Base-by-base conservation (phyloP, 2,329 filamentous ascomycete species). In the Didymella pinodella region DNA sequence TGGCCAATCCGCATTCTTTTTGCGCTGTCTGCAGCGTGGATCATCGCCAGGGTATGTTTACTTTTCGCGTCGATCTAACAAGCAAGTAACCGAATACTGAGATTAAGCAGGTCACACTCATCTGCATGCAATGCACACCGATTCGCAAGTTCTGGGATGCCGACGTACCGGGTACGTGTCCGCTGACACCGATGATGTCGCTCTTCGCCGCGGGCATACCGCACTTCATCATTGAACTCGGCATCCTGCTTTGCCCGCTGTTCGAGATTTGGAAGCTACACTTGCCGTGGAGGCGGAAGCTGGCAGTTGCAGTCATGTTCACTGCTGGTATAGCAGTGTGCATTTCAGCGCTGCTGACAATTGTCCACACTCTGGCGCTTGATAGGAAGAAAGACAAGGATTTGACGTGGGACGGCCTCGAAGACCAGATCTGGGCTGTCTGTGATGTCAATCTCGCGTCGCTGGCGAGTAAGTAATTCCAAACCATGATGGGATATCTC, bases 361-460 rank as follows among this genome's bases (percentile, higher is more conserved):
- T 70, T 4, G 28, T 67, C 12, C 59, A 69, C 29, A 69, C 65
- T 4, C 48, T 63, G 2, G 40, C 51, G 4, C 55, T 70, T 7
- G 54, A 64, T 11, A 62, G 48, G 51, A 63, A 63, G 29, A 31
- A 38, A 4, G 34, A 61, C 25, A 53, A 45, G 11, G 67, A 69
- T n/a, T 58, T 70, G 8, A 69, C 66, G 6, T 70, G 57, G 59
- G 62, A 70, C 46, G 64, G 58, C 4, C 48, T 69, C 20, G 56
- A 67, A 25, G 64, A 68, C 44, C 65, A 67, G 41, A 69, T 69
- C n/a, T 68, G 66, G 64, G 65, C 65, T 11, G 68, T 69, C 3
- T 69, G 65, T 41, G 68, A 70, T 34, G 65, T 70, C 20, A 70
- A 70, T 25, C 57, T 70, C 4, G 66, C 68, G 8, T 63, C 57